A percentile compares a stretch with the other conserved stretches of the same genome.
These are phyloP conservation scores for Fusarium miscanthi DNA, from an alignment of 2,329 filamentous ascomycete genomes.

Conservation along the genomic window DNA sequence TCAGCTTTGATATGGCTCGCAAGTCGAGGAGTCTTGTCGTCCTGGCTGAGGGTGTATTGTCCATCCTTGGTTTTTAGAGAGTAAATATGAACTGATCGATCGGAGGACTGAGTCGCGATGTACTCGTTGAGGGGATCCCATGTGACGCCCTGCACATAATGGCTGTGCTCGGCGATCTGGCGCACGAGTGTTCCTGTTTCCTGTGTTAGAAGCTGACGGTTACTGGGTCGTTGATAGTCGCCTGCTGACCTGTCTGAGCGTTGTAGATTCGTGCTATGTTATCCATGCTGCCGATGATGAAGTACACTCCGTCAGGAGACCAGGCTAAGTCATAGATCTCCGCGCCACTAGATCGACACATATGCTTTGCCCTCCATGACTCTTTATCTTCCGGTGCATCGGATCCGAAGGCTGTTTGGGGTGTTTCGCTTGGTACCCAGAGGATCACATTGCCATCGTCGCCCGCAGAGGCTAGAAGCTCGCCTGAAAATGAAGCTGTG, in stretches of 20 bases:
- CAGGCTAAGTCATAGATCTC: constrained; percentile 99
- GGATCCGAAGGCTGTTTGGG: constrained; percentile 78
- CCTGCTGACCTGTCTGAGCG: constrained; percentile 80
- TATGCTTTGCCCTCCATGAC: constrained; percentile 95
- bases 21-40: constrained; percentile 79
- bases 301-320: constrained; percentile 96
- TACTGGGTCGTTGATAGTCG: not conserved
- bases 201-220: constrained; percentile 8
- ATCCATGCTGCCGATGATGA: constrained; percentile 99
- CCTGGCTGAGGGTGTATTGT: constrained; percentile 80
- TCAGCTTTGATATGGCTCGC: constrained; percentile 85
- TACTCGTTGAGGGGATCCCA: constrained; percentile 99
- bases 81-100: constrained; percentile 98
- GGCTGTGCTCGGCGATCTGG: constrained; percentile 96
- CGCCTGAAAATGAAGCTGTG: constrained; percentile 66
- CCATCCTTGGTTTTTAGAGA: constrained; percentile 96
- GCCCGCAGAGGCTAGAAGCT: constrained; percentile 92
- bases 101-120: constrained; percentile 97
- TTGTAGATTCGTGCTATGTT: constrained; percentile 98
- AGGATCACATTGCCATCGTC: constrained; percentile 97
- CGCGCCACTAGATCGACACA: constrained; percentile 93
- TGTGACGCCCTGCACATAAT: constrained; percentile 97
- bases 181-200: constrained; percentile 73
- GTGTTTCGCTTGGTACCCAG: constrained; percentile 89
- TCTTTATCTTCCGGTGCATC: constrained; percentile 94